These are phyloP conservation scores for Pleurotus citrinopileatus DNA, from an alignment of 768 basidiomycete genomes.

Conservation along the genomic window DNA sequence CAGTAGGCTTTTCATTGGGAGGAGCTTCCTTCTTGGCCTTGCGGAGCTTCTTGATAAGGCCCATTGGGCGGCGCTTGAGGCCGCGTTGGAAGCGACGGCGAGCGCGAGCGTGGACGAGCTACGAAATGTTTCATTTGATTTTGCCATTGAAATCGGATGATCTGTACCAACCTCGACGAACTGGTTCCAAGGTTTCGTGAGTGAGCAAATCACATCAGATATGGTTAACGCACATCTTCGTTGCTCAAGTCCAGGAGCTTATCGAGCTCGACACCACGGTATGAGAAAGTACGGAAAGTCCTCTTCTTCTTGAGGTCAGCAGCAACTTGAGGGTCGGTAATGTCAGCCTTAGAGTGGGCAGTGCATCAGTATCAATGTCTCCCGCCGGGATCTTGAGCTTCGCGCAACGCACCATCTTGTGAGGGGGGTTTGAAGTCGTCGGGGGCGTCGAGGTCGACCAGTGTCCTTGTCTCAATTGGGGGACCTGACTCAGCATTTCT, in stretches of 20 bases:
- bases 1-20: conserved; percentile 97
- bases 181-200: conserved; percentile 29
- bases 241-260: conserved; percentile 96
- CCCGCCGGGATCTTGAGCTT: conserved; percentile 2
- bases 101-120: conserved; percentile 98
- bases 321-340: conserved; percentile 91
- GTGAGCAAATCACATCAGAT: neutral
- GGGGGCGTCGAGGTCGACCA: conserved; percentile 38
- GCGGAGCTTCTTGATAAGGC: conserved; percentile 98
- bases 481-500: conserved; percentile 27
- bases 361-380: conserved; percentile 15
- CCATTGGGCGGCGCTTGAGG: conserved; percentile 97
- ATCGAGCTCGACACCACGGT: conserved; percentile 97
- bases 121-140: conserved; percentile 1
- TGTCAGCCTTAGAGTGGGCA: conserved; percentile 59
- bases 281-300: conserved; percentile 98
- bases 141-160: neutral
- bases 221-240: conserved; percentile 72
- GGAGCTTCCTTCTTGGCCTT: conserved; percentile 99
- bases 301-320: conserved; percentile 98
- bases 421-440: conserved; percentile 24
- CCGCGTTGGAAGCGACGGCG: conserved; percentile 99
- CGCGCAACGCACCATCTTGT: conserved; percentile 3
- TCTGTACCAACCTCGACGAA: conserved; percentile 69
- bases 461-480: conserved; percentile 16